Conservation (phyloP, 140 eudicot species). For the Senecio squalidus region DNA sequence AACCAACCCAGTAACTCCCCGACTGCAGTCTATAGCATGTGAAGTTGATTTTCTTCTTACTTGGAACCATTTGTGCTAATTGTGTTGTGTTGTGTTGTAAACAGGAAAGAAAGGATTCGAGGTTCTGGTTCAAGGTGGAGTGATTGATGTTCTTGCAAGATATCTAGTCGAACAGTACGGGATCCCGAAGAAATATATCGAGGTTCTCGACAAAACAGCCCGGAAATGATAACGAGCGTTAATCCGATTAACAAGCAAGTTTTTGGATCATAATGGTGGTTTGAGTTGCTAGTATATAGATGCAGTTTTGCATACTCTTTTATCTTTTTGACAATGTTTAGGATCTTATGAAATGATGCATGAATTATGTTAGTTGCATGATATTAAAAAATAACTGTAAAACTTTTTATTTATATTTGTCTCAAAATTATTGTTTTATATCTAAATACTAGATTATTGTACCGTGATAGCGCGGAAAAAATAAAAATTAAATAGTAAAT, state of each 20-base stretch:
- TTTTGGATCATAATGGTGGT: background rate
- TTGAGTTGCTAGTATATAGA: constrained; percentile 1
- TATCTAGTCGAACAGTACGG: constrained; percentile 85
- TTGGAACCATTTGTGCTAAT: background rate
- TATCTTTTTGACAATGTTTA: background rate
- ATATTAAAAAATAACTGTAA: background rate
- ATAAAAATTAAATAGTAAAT: too few species aligned
- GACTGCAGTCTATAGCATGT: too few species aligned
- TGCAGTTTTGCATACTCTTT: background rate
- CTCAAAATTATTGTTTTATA: too few species aligned
- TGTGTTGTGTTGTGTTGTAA: background rate
- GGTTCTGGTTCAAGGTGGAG: constrained; percentile 93
- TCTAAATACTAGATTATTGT: too few species aligned
- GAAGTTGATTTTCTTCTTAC: too few species aligned
- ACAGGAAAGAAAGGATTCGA: constrained; percentile 90
- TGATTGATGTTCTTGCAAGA: constrained; percentile 83
- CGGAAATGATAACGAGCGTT: constrained; percentile 37
- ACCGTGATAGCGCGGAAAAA: too few species aligned
- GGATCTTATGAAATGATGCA: background rate
- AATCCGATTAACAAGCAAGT: background rate
- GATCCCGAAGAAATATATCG: constrained; percentile 80
- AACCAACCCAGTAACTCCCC: too few species aligned
- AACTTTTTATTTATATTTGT: background rate
- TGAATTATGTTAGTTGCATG: background rate
- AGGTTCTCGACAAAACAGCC: constrained; percentile 81